Evolutionary conservation across 1,284 basidiomycete genomes (phyloP).

Genomic region (Cutaneotrichosporon arboriforme): DNA sequence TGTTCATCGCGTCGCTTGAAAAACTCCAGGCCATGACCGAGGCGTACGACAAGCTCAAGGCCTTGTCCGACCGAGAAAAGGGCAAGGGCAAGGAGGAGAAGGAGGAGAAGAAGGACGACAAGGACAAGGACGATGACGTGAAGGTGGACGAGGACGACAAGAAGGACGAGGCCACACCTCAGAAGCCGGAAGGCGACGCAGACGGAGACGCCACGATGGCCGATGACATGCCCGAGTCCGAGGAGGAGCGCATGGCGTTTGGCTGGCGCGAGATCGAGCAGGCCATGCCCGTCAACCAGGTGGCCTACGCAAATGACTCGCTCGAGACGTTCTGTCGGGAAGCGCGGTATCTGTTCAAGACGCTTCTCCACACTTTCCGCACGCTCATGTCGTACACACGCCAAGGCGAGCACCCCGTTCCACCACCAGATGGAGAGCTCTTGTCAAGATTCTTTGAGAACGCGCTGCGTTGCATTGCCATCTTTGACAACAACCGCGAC

Average conservation of each 20-base stretch:
- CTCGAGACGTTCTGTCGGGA: slow-evolving; percentile 69
- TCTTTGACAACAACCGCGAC: slow-evolving; percentile 69
- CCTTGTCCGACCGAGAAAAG: slow-evolving; percentile 36
- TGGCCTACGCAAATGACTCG: slow-evolving; percentile 68
- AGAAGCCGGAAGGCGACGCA: background rate
- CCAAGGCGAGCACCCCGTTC: slow-evolving; percentile 68
- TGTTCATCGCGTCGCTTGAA: slow-evolving; percentile 80
- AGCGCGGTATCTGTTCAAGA: slow-evolving; percentile 78
- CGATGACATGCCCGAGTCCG: slow-evolving; percentile 23
- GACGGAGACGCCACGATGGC: slow-evolving; percentile 19
- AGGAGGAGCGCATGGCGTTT: slow-evolving; percentile 33
- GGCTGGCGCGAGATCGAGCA: slow-evolving; percentile 63
- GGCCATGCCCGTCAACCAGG: slow-evolving; percentile 67
- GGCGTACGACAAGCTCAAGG: slow-evolving; percentile 53
- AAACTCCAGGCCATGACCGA: slow-evolving; percentile 76
- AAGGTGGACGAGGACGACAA: background rate
- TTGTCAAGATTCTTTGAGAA: slow-evolving; percentile 83
- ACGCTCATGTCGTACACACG: slow-evolving; percentile 73
- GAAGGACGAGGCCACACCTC: background rate
- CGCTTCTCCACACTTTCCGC: slow-evolving; percentile 84
- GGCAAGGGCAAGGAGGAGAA: slow-evolving; percentile 44
- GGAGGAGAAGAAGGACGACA: slow-evolving; percentile 1
- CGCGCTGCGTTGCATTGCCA: slow-evolving; percentile 74
- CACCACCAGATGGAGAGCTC: slow-evolving; percentile 68
- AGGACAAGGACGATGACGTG: background rate